Percentiles rank a stretch among this genome's conserved stretches.
These are phyloP conservation scores for Penicillium simplicissimum DNA, from an alignment of 495 filamentous ascomycete genomes.

Conservation along the genomic window DNA sequence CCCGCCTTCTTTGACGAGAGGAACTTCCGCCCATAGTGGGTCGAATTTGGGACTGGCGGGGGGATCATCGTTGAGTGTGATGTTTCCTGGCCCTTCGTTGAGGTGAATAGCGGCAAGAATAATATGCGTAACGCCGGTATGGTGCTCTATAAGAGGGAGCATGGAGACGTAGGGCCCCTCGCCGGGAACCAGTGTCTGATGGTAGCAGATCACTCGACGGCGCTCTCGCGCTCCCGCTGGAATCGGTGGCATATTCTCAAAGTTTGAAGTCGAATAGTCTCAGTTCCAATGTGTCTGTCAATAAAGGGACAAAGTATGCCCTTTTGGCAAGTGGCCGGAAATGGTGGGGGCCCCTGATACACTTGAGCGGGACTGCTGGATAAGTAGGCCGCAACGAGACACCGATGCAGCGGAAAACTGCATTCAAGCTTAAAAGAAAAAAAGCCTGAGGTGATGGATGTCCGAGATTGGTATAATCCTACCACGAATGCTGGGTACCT, in stretches of 20 bases:
- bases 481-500: neutral
- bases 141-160: conserved; percentile 63
- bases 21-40: conserved; percentile 69
- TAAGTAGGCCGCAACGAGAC: neutral
- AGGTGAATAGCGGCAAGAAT: conserved; percentile 81
- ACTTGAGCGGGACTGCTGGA: neutral
- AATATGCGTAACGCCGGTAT: conserved; percentile 67
- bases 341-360: neutral
- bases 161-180: conserved; percentile 63
- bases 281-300: neutral
- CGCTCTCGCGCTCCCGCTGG: conserved; percentile 25
- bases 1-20: conserved; percentile 60
- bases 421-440: neutral
- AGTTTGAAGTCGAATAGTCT: neutral
- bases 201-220: conserved; percentile 64
- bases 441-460: neutral
- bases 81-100: conserved; percentile 57
- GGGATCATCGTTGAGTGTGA: conserved; percentile 76
- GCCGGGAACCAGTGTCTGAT: conserved; percentile 64
- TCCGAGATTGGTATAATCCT: no score
- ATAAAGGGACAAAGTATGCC: neutral
- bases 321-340: neutral
- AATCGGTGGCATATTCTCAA: conserved; percentile 39
- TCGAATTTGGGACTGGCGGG: conserved; percentile 57
- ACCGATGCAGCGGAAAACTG: neutral